Base-by-base conservation (phyloP, 2,329 filamentous ascomycete species). In the Arthroderma sp. region DNA sequence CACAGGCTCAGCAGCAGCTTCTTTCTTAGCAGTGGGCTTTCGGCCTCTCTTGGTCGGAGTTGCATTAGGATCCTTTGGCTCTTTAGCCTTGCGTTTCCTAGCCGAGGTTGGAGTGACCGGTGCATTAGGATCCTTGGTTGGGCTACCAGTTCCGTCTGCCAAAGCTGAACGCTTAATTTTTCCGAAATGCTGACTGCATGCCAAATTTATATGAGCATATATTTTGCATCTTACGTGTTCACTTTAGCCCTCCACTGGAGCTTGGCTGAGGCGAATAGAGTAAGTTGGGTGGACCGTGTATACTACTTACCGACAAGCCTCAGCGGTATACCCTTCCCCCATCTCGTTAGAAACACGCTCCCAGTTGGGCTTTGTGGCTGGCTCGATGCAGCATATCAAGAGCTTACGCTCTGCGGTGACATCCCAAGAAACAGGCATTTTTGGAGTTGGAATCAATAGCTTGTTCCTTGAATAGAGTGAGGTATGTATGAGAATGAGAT, bases 231-330 rank as follows among this genome's bases (percentile, higher is more conserved):
- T 22, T 22, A 22, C 15, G 15, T 22, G 15, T 22, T 22, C 15
- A 22, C 15, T 3, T 22, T 22, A 22, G 15, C 15, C 15, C 15
- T 22, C 3, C 15, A 22, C 15, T 22, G 15, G 15, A 22, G 15
- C 15, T 22, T 22, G 15, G 15, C 15, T 22, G 15, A 22, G 15
- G 15, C 3, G 15, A 22, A 22, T 22, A 22, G 15, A 22, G 15
- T 3, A 22, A 22, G 15, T 22, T 22, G 15, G 15, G 15, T 22
- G 15, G 15, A 22, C 15, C 15, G 15, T 22, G 15, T 22, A 22
- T 22, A 45, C 11, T 43, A 47, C 52, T 41, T 46, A 56, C 53
- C 51, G 51, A 41, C 51, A 52, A 9, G 51, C 47, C 22, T 54
- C 48, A 44, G 38, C 38, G 29, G 49, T 53, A 42, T 52, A 53